Conservation (phyloP, 352 stramenopile genomes). For the Halophytophthora polymorphica region DNA sequence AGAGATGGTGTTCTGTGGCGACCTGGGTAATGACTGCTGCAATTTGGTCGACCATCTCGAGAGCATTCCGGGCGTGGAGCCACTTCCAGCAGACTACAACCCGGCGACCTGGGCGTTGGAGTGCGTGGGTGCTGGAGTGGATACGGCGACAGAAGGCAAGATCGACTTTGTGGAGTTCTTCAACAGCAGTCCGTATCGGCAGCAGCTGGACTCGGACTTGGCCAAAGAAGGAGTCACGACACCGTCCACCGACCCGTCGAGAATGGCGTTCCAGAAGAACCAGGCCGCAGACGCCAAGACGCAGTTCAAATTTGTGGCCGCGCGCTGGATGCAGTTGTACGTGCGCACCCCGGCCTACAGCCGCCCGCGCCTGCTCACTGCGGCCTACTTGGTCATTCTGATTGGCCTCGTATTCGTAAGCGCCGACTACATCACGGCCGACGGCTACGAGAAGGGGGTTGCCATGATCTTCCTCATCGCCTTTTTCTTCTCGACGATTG, state of each 20-base stretch:
- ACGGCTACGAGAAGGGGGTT: slow-evolving; percentile 37
- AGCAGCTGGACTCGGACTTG: slow-evolving; percentile 9
- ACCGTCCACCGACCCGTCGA: slow-evolving; percentile 5
- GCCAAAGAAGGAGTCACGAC: slow-evolving; percentile 21
- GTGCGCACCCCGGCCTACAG: slow-evolving; percentile 70
- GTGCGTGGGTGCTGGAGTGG: slow-evolving; percentile 41
- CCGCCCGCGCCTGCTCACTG: slow-evolving; percentile 51
- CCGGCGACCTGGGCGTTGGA: slow-evolving; percentile 25
- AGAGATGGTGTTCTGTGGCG: slow-evolving; percentile 33
- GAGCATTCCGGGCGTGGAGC: slow-evolving; percentile 14
- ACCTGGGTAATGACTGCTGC: slow-evolving; percentile 23
- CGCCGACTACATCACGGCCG: slow-evolving; percentile 24
- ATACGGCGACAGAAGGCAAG: slow-evolving; percentile 11
- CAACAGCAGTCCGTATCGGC: slow-evolving; percentile 12
- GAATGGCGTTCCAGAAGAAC: slow-evolving; percentile 27
- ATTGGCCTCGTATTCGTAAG: slow-evolving; percentile 57
- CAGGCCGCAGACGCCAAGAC: slow-evolving; percentile 16
- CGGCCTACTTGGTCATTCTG: slow-evolving; percentile 49
- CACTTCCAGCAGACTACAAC: slow-evolving; percentile 13
- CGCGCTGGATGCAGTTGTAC: slow-evolving; percentile 30
- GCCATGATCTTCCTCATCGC: slow-evolving; percentile 75
- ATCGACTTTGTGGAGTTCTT: slow-evolving; percentile 21
- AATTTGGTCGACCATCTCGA: slow-evolving; percentile 36
- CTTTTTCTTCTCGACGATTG: slow-evolving; percentile 62
- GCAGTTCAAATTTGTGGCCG: slow-evolving; percentile 25